Percentiles rank a stretch among this genome's conserved stretches.
These are phyloP conservation scores for Xylaria sp. DNA, from an alignment of 2,329 filamentous ascomycete species.

Conservation along the genomic window DNA sequence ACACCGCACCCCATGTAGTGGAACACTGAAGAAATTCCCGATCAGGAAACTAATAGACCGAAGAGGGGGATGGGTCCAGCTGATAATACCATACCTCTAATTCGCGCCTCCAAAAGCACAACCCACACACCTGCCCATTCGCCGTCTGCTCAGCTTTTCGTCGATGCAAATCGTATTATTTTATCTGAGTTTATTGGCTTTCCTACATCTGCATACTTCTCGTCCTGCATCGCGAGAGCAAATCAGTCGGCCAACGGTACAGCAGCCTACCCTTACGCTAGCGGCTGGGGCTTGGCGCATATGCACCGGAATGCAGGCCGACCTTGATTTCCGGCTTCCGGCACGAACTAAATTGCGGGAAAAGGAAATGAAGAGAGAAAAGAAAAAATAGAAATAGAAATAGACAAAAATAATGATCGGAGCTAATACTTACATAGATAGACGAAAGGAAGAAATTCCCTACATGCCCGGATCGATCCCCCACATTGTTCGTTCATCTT, in stretches of 20 bases:
- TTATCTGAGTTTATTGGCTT: not conserved
- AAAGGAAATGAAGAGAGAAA: not conserved
- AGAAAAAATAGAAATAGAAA: conserved; percentile 1
- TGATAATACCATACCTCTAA: conserved; percentile 4
- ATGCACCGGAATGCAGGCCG: conserved; percentile 37
- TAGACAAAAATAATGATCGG: not conserved
- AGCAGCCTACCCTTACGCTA: conserved; percentile 1
- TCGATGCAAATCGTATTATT: not conserved
- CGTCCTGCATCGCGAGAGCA: conserved; percentile 16
- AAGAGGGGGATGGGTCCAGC: conserved; percentile 5
- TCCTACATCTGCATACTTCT: not conserved
- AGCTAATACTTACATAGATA: not conserved
- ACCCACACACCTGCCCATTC: conserved; percentile 12
- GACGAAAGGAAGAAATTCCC: not conserved
- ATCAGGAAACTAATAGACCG: conserved; percentile 31
- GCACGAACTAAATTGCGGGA: conserved; percentile 12
- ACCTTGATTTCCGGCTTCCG: conserved; percentile 39
- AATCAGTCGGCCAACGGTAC: conserved; percentile 1
- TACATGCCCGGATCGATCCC: not conserved
- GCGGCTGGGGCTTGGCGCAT: conserved; percentile 37
- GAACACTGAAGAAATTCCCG: conserved; percentile 19
- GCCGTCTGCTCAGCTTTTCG: conserved; percentile 18
- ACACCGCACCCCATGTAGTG: not conserved
- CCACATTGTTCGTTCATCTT: not conserved
- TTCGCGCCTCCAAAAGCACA: conserved; percentile 19